Evolutionary conservation across 192 early-diverging fungal species (phyloP).

Genomic region (Umbelopsis ramanniana): DNA sequence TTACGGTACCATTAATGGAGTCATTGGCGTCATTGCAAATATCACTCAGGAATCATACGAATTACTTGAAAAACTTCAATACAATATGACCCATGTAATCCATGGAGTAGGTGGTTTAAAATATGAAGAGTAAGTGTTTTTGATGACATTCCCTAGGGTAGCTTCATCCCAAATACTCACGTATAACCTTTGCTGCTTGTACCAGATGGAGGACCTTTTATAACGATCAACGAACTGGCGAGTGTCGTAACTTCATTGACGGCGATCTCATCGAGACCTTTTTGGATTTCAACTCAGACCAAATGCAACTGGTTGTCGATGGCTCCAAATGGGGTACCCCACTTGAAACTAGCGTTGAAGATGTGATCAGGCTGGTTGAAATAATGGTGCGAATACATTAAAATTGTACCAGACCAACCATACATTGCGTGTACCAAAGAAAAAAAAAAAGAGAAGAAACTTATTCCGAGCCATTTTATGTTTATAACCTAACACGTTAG

Average conservation of each 20-base stretch:
- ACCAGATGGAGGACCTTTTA: conserved; percentile 67
- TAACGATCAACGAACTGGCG: conserved; percentile 51
- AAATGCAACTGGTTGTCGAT: conserved; percentile 43
- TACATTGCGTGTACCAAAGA: no score
- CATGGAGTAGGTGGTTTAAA: conserved; percentile 61
- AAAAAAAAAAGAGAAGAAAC: no score
- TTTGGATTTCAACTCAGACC: conserved; percentile 62
- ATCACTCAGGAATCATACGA: conserved; percentile 63
- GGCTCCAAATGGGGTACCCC: conserved; percentile 47
- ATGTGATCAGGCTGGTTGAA: conserved; percentile 38
- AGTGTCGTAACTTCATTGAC: conserved; percentile 74
- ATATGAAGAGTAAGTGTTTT: conserved; percentile 54
- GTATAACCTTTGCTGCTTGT: not conserved
- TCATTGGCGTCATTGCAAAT: conserved; percentile 76
- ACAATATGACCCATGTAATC: conserved; percentile 61
- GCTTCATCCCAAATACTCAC: not conserved
- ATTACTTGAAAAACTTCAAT: conserved; percentile 64
- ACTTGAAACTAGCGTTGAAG: conserved; percentile 60
- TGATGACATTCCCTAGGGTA: no score
- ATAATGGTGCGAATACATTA: conserved; percentile 19
- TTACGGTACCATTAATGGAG: conserved; percentile 80
- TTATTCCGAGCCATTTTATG: no score
- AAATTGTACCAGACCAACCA: not conserved
- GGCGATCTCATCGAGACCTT: conserved; percentile 92
- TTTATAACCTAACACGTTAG: no score